Evolutionary conservation across 495 filamentous ascomycete genomes (phyloP).

Genomic region (Penicillium lagena): DNA sequence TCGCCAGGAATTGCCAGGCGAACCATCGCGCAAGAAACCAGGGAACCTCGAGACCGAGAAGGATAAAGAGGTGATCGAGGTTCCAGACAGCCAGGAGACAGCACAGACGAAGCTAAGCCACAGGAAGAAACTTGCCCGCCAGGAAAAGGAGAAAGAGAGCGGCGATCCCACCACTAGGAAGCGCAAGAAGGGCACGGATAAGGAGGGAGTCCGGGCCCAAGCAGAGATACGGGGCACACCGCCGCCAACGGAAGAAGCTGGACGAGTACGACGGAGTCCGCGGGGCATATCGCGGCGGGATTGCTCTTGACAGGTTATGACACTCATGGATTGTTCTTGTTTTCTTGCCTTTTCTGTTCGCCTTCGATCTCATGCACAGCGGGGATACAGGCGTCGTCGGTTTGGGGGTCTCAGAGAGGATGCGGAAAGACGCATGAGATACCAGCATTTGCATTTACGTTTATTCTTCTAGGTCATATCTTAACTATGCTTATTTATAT

Average conservation of each 20-base stretch:
- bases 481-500: too few species aligned
- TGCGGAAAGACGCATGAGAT: constrained; percentile 18
- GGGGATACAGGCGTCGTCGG: too few species aligned
- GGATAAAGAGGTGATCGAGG: constrained; percentile 16
- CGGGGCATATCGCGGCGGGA: neutral
- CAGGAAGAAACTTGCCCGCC: too few species aligned
- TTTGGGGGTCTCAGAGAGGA: too few species aligned
- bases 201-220: constrained; percentile 1
- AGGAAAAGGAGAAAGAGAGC: too few species aligned
- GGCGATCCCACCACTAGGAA: too few species aligned
- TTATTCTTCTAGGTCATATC: neutral
- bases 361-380: too few species aligned
- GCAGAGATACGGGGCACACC: constrained; percentile 18
- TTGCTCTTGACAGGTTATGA: constrained; percentile 1
- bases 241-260: constrained; percentile 1
- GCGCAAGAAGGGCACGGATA: neutral
- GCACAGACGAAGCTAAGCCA: neutral
- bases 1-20: too few species aligned
- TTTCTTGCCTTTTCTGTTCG: constrained; percentile 1
- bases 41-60: neutral
- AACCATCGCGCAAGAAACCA: too few species aligned
- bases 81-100: constrained; percentile 31
- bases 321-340: neutral
- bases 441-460: constrained; percentile 11
- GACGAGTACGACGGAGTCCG: constrained; percentile 2